Evolutionary conservation across 2,329 filamentous ascomycete species (phyloP).

Genomic region (Fusarium miscanthi): DNA sequence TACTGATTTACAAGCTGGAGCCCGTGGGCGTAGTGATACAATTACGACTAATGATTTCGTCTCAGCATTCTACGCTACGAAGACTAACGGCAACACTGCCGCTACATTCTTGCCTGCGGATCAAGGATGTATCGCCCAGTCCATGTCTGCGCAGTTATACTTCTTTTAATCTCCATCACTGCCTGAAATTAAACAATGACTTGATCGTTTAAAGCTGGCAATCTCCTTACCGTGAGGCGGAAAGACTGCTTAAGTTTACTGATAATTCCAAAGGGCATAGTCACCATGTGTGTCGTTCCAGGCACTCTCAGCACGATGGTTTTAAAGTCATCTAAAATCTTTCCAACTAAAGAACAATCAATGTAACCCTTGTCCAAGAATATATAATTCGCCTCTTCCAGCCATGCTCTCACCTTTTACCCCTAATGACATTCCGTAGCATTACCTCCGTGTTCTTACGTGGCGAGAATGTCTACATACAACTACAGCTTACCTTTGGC

Average conservation of each 20-base stretch:
- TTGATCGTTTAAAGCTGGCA: constrained; percentile 47
- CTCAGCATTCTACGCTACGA: constrained; percentile 65
- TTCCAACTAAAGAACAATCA: constrained; percentile 44
- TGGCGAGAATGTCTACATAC: constrained; percentile 47
- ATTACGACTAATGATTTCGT: constrained; percentile 69
- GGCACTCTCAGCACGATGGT: constrained; percentile 44
- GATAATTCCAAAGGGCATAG: constrained; percentile 42
- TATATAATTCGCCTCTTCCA: not conserved
- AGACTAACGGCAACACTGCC: constrained; percentile 68
- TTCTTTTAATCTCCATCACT: constrained; percentile 62
- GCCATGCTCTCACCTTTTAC: not conserved
- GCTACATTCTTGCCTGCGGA: constrained; percentile 69
- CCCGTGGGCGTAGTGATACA: constrained; percentile 61
- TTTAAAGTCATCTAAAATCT: constrained; percentile 44
- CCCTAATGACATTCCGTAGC: not conserved
- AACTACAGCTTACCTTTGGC: constrained; percentile 49
- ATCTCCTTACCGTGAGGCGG: not conserved
- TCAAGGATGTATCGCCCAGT: constrained; percentile 50
- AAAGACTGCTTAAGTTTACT: constrained; percentile 43
- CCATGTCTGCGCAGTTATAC: constrained; percentile 64
- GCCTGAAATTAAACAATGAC: constrained; percentile 56
- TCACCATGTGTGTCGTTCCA: constrained; percentile 49
- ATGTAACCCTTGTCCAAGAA: constrained; percentile 38
- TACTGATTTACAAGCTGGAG: constrained; percentile 6
- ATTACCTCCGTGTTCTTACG: constrained; percentile 46